Percentiles rank a stretch among this genome's conserved stretches.
phyloP scores from a whole-genome alignment of 2,329 filamentous ascomycete species.

The Aspergillus candidus region DNA sequence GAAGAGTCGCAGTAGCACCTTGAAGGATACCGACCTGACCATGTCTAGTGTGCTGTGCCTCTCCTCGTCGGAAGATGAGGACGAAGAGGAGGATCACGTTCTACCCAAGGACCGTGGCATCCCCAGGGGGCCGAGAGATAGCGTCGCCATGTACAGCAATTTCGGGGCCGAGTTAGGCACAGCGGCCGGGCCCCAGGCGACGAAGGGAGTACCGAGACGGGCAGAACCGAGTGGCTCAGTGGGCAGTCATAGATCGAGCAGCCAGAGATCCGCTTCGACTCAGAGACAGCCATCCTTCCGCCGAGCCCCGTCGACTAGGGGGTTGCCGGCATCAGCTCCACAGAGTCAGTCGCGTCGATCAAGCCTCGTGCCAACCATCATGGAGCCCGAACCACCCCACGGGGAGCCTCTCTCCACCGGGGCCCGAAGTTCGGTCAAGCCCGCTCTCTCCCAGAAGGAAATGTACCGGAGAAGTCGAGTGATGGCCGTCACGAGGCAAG shows the following conservation, averaged over 20 bases:
- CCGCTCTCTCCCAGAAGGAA: constrained; percentile 20
- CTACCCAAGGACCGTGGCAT: constrained; percentile 9
- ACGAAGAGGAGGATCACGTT: constrained; percentile 28
- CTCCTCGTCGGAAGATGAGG: constrained; percentile 46
- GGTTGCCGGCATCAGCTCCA: constrained; percentile 20
- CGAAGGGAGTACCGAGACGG: constrained; percentile 23
- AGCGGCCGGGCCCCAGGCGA: constrained; percentile 34
- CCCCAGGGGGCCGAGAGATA: constrained; percentile 28
- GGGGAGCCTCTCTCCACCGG: constrained; percentile 20
- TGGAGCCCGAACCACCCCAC: constrained; percentile 26
- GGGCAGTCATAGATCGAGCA: constrained; percentile 22
- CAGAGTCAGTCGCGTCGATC: constrained; percentile 25
- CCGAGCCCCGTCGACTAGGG: constrained; percentile 20
- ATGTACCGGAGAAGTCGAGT: constrained; percentile 40
- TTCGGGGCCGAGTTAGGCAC: constrained; percentile 40
- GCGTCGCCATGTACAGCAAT: constrained; percentile 35
- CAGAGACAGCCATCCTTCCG: constrained; percentile 13
- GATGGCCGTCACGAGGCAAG: constrained; percentile 50
- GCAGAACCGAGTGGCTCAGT: constrained; percentile 23
- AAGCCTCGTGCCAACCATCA: constrained; percentile 29
- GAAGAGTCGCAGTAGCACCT: constrained; percentile 34
- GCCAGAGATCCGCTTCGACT: constrained; percentile 19
- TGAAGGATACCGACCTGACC: constrained; percentile 38
- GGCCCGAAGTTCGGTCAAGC: constrained; percentile 8
- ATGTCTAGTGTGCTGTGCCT: constrained; percentile 43